Evolutionary conservation across 2,329 filamentous ascomycete species (phyloP), one percentile per base, ranked within the genome.

Genomic region (Thyridium curvatum): DNA sequence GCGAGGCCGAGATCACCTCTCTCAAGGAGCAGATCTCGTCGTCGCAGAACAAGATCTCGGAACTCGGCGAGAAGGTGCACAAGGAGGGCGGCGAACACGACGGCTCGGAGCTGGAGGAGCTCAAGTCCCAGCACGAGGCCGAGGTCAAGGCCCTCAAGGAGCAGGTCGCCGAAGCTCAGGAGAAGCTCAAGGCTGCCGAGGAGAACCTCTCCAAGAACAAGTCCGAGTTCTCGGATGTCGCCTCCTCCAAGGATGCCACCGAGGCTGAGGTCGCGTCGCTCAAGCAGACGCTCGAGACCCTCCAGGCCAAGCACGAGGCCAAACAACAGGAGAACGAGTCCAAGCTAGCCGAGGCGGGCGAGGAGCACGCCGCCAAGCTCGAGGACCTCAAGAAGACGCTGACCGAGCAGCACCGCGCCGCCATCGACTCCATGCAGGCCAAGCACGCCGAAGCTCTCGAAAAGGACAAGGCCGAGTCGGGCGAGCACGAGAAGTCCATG

Each of bases 11-110:
- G 51, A 72, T 82, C 9, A 67, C 72, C 39, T 59, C 70, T 12
- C 66, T 82, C 21, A 77, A 75, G 54, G 62, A 65, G 6, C 71
- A 82, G 48, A 69, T 82, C 35, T 60, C 69, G 41, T 59, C 68
- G 8, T 77, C 74, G 1, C 65, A 79, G 51, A 70, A 69, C 37
- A 79, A 72, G 50, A 66, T 82, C 39, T 53, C 66, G 3, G 68
- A 75, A 46, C 65, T 82, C 15, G 69, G 66, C 40, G 68, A 73
- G 35, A 68, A 76, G 56, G 59, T 73, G 26, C 61, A 66, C 48
- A 59, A 65, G 33, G 65, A 64, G 30, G 55, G 55, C 14, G 51
- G 59, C 9, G 55, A 57, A 14, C 52, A 59, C 15, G 46, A 61
- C 12, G 59, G 57, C 30, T 51, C 63, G 3, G 64, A 68, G 34